Conservation (phyloP, 495 filamentous ascomycete species). For the Aspergillus funiculosus region DNA sequence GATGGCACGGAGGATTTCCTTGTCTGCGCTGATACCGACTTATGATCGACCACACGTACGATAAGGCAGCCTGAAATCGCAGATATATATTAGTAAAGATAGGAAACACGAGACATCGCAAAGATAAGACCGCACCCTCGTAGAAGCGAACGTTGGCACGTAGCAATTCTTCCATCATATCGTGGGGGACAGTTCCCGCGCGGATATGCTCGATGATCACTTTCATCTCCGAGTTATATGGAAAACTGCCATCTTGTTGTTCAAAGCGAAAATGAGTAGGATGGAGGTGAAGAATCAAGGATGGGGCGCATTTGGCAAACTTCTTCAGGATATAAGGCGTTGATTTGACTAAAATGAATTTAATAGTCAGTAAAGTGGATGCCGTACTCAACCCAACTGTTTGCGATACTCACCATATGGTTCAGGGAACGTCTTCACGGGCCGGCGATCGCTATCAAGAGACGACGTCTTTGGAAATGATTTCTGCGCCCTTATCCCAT, state of each 20-base stretch:
- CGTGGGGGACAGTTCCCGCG: conserved; percentile 61
- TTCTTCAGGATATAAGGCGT: conserved; percentile 76
- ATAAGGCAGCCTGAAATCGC: conserved; percentile 68
- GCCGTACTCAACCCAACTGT: neutral
- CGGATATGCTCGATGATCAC: conserved; percentile 73
- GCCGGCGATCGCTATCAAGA: conserved; percentile 31
- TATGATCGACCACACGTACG: conserved; percentile 83
- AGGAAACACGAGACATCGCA: neutral
- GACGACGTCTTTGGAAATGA: conserved; percentile 28
- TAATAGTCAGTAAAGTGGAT: conserved; percentile 8
- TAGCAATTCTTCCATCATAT: conserved; percentile 65
- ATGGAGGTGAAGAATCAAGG: conserved; percentile 80
- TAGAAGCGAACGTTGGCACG: conserved; percentile 73
- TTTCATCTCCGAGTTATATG: conserved; percentile 86
- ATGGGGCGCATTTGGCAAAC: conserved; percentile 68
- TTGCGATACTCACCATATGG: conserved; percentile 41
- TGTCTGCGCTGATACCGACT: conserved; percentile 54
- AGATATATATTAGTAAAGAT: conserved; percentile 10
- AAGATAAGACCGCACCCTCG: conserved; percentile 53
- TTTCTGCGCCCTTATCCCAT: conserved; percentile 28
- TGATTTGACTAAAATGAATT: conserved; percentile 51
- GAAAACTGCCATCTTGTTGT: conserved; percentile 84
- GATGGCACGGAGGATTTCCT: conserved; percentile 45
- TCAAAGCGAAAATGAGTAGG: conserved; percentile 87
- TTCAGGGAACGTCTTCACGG: conserved; percentile 39